A percentile compares a stretch with the other conserved stretches of the same genome.
These are phyloP conservation scores for Metarhizium guizhouense DNA, from an alignment of 2,329 filamentous ascomycete genomes.

Conservation along the genomic window DNA sequence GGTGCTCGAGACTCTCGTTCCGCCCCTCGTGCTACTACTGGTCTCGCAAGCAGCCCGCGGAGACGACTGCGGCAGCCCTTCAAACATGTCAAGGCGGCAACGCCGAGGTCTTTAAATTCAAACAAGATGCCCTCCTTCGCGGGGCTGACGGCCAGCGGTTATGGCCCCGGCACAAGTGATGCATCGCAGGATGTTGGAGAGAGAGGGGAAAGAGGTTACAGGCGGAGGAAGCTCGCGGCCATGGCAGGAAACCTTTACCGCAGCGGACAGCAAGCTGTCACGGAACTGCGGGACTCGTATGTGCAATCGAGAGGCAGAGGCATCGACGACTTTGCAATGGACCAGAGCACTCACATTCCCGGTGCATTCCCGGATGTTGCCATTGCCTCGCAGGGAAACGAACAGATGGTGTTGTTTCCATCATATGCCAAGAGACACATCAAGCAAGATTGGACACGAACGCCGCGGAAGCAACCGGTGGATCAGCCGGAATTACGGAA, in stretches of 20 bases:
- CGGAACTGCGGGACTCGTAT: slow-evolving; percentile 50
- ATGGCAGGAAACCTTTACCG: slow-evolving; percentile 50
- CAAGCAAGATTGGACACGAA: slow-evolving; percentile 32
- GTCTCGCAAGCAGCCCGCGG: neutral
- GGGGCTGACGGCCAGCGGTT: slow-evolving; percentile 14
- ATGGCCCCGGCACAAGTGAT: slow-evolving; percentile 19
- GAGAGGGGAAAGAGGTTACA: slow-evolving; percentile 54
- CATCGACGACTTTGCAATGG: slow-evolving; percentile 18
- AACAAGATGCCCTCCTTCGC: slow-evolving; percentile 19
- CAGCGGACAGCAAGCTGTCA: slow-evolving; percentile 47
- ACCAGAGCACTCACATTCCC: slow-evolving; percentile 43
- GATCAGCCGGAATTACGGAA: slow-evolving; percentile 41
- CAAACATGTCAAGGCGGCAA: slow-evolving; percentile 24
- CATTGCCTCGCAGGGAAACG: slow-evolving; percentile 70
- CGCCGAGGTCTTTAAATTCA: slow-evolving; percentile 17
- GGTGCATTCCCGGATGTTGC: slow-evolving; percentile 77
- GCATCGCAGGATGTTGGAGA: slow-evolving; percentile 15
- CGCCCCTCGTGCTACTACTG: neutral
- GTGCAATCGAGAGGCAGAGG: slow-evolving; percentile 38
- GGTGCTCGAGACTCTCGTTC: slow-evolving; percentile 19
- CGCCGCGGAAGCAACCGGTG: slow-evolving; percentile 16
- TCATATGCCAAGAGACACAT: slow-evolving; percentile 77
- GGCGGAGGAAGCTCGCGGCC: slow-evolving; percentile 67
- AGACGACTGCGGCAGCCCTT: slow-evolving; percentile 4
- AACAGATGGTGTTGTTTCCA: slow-evolving; percentile 92